Conservation (phyloP, 768 basidiomycete species). For the Phaeotremella skinneri region DNA sequence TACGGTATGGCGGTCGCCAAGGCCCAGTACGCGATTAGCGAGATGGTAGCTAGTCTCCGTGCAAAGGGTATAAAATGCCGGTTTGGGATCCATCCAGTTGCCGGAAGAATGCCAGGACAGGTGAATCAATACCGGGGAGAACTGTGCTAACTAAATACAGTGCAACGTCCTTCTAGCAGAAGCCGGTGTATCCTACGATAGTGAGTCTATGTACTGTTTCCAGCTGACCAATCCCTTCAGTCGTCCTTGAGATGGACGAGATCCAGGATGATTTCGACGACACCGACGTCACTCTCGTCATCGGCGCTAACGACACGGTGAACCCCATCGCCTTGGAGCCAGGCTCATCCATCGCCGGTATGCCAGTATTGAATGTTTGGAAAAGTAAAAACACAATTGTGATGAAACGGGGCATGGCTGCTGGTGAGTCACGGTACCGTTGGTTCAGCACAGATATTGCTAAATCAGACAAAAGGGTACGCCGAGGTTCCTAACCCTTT, state of each 20-base stretch:
- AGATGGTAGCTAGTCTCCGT: slow-evolving; percentile 70
- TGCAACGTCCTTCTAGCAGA: slow-evolving; percentile 89
- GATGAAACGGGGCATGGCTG: slow-evolving; percentile 89
- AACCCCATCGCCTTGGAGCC: slow-evolving; percentile 85
- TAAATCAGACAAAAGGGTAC: slow-evolving; percentile 43
- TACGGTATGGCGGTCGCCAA: slow-evolving; percentile 93
- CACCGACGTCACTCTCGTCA: slow-evolving; percentile 85
- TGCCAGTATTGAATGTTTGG: slow-evolving; percentile 90
- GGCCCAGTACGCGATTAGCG: slow-evolving; percentile 72
- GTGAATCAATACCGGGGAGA: neutral
- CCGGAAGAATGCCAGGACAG: slow-evolving; percentile 89
- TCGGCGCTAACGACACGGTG: slow-evolving; percentile 88
- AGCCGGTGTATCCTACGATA: slow-evolving; percentile 85
- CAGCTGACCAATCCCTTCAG: slow-evolving; percentile 52
- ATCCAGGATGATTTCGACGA: slow-evolving; percentile 88
- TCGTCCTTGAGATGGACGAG: slow-evolving; percentile 90
- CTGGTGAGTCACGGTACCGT: slow-evolving; percentile 53
- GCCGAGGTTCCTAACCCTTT: slow-evolving; percentile 90
- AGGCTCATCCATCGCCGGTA: slow-evolving; percentile 82
- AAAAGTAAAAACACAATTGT: slow-evolving; percentile 89
- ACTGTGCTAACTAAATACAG: slow-evolving; percentile 7
- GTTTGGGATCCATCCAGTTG: slow-evolving; percentile 67
- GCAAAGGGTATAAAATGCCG: slow-evolving; percentile 70
- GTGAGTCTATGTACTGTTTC: slow-evolving; percentile 54
- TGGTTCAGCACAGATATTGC: neutral